Conservation (phyloP, 176 grass and related monocot genomes). For the Guadua angustifolia region DNA sequence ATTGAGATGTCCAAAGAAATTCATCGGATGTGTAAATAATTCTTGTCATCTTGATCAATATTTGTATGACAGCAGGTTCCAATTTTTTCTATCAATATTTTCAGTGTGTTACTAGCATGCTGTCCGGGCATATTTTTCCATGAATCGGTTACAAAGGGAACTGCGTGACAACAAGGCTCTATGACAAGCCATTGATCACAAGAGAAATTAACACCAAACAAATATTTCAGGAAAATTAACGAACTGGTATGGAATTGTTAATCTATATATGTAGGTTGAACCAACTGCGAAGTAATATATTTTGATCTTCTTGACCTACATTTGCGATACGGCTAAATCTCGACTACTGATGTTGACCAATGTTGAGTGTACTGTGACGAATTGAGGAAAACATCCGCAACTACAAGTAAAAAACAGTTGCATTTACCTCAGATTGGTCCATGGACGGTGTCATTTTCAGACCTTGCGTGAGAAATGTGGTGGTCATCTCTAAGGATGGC, state of each 20-base stretch:
- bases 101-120: background rate
- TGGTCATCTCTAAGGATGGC: too few relatives aligned
- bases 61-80: background rate
- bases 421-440: background rate
- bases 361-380: background rate
- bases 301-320: background rate
- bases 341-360: background rate
- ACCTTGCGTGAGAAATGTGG: too few relatives aligned
- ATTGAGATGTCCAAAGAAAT: background rate
- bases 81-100: background rate
- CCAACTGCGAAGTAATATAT: background rate
- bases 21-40: background rate
- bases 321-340: background rate
- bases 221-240: background rate
- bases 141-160: background rate
- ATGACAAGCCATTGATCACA: background rate
- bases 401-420: slow-evolving; percentile 11
- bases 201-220: background rate
- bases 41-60: background rate
- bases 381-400: slow-evolving; percentile 20
- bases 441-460: slow-evolving; percentile 18
- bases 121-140: background rate
- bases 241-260: background rate
- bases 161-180: background rate
- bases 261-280: background rate